Conservation (phyloP, 2,329 filamentous ascomycete species). For the Botrytis medusae region DNA sequence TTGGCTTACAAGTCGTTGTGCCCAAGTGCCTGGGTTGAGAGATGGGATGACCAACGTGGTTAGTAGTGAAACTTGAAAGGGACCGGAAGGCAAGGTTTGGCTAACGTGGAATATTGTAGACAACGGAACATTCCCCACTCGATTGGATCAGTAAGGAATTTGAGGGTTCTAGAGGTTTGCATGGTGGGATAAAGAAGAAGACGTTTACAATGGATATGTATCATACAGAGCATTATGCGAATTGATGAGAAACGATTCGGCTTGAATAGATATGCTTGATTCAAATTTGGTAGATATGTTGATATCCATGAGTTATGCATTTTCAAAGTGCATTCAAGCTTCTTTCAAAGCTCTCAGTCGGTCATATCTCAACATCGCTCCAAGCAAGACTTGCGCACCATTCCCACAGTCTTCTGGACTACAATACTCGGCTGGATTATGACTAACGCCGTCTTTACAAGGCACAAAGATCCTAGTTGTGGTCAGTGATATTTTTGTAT, state of each 20-base stretch:
- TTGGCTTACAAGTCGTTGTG: constrained; percentile 96
- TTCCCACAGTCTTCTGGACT: constrained; percentile 58
- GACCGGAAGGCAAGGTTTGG: background rate
- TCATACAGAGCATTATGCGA: constrained; percentile 37
- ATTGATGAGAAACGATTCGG: constrained; percentile 31
- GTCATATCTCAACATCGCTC: constrained; percentile 46
- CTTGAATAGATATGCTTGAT: constrained; percentile 20
- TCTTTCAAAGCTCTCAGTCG: constrained; percentile 33
- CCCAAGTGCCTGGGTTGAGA: constrained; percentile 87
- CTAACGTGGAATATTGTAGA: constrained; percentile 47
- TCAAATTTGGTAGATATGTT: background rate
- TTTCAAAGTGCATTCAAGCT: constrained; percentile 13
- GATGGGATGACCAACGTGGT: constrained; percentile 98
- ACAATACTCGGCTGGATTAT: constrained; percentile 63
- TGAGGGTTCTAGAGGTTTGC: constrained; percentile 4
- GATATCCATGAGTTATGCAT: constrained; percentile 8
- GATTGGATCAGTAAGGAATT: constrained; percentile 52
- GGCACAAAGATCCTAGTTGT: constrained; percentile 56
- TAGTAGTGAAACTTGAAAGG: constrained; percentile 43
- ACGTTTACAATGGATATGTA: constrained; percentile 34
- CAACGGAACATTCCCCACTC: constrained; percentile 66
- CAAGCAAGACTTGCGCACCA: constrained; percentile 51
- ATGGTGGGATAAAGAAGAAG: constrained; percentile 26
- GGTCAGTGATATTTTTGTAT: constrained; percentile 12
- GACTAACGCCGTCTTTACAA: constrained; percentile 61